phyloP scores from a whole-genome alignment of 1,284 basidiomycete genomes.

The Cutaneotrichosporon cavernicola region DNA sequence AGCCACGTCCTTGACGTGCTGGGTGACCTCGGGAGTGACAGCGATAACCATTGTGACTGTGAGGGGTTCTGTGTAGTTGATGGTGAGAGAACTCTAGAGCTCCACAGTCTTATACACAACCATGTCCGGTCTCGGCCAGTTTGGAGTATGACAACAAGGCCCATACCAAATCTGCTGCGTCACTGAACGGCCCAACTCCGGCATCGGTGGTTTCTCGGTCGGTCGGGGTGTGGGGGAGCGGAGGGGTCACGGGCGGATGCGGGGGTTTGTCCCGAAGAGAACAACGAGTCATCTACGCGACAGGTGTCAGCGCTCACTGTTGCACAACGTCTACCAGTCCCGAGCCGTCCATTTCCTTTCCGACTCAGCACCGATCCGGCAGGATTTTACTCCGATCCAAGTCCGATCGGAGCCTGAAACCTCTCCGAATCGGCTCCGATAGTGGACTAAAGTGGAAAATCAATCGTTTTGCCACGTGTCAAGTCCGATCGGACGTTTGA shows the following conservation, averaged over 20 bases:
- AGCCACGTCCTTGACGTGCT: slow-evolving; percentile 36
- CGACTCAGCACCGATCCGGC: neutral
- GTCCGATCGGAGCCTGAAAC: too few species aligned
- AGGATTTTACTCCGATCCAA: neutral
- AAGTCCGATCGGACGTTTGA: slow-evolving; percentile 1
- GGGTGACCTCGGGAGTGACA: slow-evolving; percentile 38
- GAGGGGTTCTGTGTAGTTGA: neutral
- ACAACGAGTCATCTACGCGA: too few species aligned
- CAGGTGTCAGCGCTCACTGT: too few species aligned
- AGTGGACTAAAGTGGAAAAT: neutral
- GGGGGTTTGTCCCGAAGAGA: too few species aligned
- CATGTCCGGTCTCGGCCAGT: neutral
- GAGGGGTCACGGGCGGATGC: neutral
- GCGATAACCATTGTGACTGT: slow-evolving; percentile 32
- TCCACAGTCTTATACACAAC: slow-evolving; percentile 3
- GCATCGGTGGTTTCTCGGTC: neutral
- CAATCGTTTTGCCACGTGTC: neutral
- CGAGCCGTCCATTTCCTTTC: neutral
- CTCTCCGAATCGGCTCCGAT: neutral
- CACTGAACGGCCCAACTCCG: neutral
- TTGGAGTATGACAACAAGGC: neutral
- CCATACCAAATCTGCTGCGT: neutral
- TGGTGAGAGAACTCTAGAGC: neutral
- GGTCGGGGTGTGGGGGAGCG: too few species aligned
- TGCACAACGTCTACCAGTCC: neutral